These are phyloP conservation scores for Fraxinus nigra DNA, from an alignment of 305 asterid genomes.

Conservation along the genomic window DNA sequence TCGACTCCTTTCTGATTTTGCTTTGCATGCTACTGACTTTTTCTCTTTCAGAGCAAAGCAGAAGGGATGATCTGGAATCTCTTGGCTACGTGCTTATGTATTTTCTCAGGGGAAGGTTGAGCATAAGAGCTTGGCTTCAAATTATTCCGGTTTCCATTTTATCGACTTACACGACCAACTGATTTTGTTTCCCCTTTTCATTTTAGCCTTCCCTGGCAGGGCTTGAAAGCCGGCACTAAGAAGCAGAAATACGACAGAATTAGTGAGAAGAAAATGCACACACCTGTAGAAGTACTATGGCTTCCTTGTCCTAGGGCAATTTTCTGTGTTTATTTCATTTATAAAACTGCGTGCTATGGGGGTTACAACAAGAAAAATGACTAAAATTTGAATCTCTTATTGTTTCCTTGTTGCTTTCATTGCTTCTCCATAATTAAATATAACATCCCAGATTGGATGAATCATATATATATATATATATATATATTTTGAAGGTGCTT, in stretches of 20 bases:
- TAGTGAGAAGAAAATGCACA: constrained; percentile 92
- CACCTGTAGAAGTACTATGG: constrained; percentile 68
- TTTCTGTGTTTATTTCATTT: not conserved
- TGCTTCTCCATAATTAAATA: not conserved
- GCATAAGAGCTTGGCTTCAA: constrained; percentile 1
- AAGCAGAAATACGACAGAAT: constrained; percentile 89
- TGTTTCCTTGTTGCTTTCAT: constrained; percentile 1
- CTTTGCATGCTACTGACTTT: not conserved
- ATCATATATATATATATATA: constrained; percentile 1
- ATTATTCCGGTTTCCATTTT: not conserved
- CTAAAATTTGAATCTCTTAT: not conserved
- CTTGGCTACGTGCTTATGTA: constrained; percentile 88
- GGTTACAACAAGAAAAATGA: not conserved
- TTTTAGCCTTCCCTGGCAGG: constrained; percentile 94
- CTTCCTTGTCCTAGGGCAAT: constrained; percentile 7
- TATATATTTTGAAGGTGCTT: constrained; percentile 50
- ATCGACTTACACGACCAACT: not conserved
- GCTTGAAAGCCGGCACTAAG: constrained; percentile 86
- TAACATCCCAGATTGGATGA: constrained; percentile 12
- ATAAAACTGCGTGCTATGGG: not conserved
- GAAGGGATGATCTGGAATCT: constrained; percentile 93
- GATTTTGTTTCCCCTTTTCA: not conserved
- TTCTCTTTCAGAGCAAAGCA: constrained; percentile 71
- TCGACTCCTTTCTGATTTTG: not conserved
- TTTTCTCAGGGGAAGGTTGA: constrained; percentile 82